Evolutionary conservation across 208 protist species (phyloP), one percentile per base, ranked within the genome.

Genomic region (Trypanosoma brucei): DNA sequence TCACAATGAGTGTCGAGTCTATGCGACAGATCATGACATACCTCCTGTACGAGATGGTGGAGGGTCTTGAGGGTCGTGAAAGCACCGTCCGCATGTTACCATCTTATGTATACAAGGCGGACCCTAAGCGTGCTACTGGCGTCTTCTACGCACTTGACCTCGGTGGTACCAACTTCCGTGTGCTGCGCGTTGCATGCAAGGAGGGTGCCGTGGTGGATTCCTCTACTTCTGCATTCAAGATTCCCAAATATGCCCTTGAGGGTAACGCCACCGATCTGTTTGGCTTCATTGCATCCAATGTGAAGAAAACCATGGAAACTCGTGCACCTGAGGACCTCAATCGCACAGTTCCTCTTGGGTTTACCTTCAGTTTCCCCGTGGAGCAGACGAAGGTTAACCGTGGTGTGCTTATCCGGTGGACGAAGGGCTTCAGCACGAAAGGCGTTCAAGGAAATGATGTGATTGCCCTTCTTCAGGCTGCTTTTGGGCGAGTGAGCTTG

Each of bases 351-450:
- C 79, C 76, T 11, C 78, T 97, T 35, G 93, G 91, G 55, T 97
- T 97, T 79, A 97, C 93, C 52, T 97, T 97, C 81, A 91, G 80
- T 59, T 97, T 97, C 76, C 87, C 91, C n/a, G 75, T 75, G 14
- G 68, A 94, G 49, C 93, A 96, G 79, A 91, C 78, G 55, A 50
- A 61, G 31, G 76, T 96, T 44, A 77, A 84, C 67, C 62, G 61
- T 38, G 91, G 89, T 9, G n/a, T 72, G 62, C 84, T 97, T 53
- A 89, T 95, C 65, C 82, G 80, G 55, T 97, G 91, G 91, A 96
- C 89, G 2, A 97, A 97, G 76, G 89, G 88, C 65, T 97, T 97
- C 78, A 79, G 69, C 37, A 91, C 93, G 5, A 78, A 84, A 59
- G 82, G 84, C 50, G 85, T 93, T 49, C 86, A 88, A 58, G 93